Evolutionary conservation across 2,329 filamentous ascomycete genomes (phyloP), one percentile per base, ranked within the genome.

Genomic region (Trichocomaceae sp.): DNA sequence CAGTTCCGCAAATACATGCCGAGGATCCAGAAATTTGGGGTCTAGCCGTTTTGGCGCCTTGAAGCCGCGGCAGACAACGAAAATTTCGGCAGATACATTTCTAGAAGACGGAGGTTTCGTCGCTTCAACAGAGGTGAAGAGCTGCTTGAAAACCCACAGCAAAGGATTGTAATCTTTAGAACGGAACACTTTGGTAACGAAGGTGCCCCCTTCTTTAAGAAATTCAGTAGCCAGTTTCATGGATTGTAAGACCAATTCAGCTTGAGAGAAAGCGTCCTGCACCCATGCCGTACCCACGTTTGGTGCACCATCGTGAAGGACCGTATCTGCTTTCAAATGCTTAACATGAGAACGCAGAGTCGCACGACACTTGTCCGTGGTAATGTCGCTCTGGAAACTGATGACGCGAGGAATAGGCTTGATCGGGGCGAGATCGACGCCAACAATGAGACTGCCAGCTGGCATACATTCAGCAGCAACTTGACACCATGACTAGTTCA

Each of bases 201-300:
- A 97, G 8, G 86, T 92, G 60, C 93, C 93, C 46, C 91, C 90
- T 69, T 92, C 87, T 17, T 83, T 80, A 56, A 99, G 75, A 63
- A 99, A 99, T 62, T 99, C 92, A 0, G 90, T 96, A 2, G 93
- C 93, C 55, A 99, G 77, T 71, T 95, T 96, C 79, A 99, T 80
- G 8, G 89, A 87, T 69, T 96, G 88, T 54, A 99, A 77, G 12
- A 88, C 90, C 51, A 99, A 78, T 74, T 97, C 92, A 57, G 92
- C 93, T 74, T 99, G 93, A 59, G 92, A 92, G 80, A 96, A 99
- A 45, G 93, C 93, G 77, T 99, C 93, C 75, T 99, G 93, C 44
- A 91, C 87, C 93, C 93, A 99, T 0, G 93, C 91, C 0, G 90
- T 92, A 84, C 93, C 93, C 56, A 99, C 93, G 66, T 99, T 99